phyloP scores from a whole-genome alignment of 805 yeast genomes.

The Yamadazyma insecticola region DNA sequence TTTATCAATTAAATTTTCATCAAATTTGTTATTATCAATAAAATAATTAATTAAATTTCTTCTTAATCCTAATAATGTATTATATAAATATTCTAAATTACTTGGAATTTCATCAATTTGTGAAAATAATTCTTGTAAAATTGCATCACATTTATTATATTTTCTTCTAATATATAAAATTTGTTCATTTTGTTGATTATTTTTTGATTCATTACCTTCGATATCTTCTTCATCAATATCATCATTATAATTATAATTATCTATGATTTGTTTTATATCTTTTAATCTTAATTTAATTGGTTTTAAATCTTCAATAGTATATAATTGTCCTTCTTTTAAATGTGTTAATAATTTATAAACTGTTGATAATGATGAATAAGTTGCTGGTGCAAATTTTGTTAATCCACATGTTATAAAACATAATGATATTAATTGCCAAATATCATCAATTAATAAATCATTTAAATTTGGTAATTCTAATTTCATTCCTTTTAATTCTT shows the following conservation, averaged over 20 bases:
- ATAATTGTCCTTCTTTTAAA: slow-evolving; percentile 73
- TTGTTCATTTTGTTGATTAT: slow-evolving; percentile 56
- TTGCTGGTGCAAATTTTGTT: slow-evolving; percentile 87
- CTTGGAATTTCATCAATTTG: slow-evolving; percentile 40
- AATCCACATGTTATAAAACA: slow-evolving; percentile 91
- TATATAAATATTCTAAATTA: slow-evolving; percentile 43
- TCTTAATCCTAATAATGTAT: slow-evolving; percentile 58
- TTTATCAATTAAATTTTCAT: slow-evolving; percentile 5
- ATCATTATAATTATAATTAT: slow-evolving; percentile 27
- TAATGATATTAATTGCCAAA: slow-evolving; percentile 80
- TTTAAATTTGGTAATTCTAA: slow-evolving; percentile 46
- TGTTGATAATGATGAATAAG: slow-evolving; percentile 84
- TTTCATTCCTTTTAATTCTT: slow-evolving; percentile 35
- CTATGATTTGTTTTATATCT: slow-evolving; percentile 65
- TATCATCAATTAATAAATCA: slow-evolving; percentile 79
- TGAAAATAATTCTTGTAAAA: slow-evolving; percentile 53
- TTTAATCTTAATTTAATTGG: slow-evolving; percentile 72
- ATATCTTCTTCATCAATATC: slow-evolving; percentile 14
- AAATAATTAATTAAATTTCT: slow-evolving; percentile 47
- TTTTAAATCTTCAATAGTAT: slow-evolving; percentile 75
- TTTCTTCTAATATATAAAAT: slow-evolving; percentile 58
- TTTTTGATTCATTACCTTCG: slow-evolving; percentile 4
- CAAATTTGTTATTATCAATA: slow-evolving; percentile 15
- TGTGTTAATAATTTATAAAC: slow-evolving; percentile 83
- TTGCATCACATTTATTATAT: slow-evolving; percentile 55